Percentiles rank a stretch among this genome's conserved stretches.
phyloP scores from a whole-genome alignment of 768 basidiomycete species.

The Atractiella rhizophila region DNA sequence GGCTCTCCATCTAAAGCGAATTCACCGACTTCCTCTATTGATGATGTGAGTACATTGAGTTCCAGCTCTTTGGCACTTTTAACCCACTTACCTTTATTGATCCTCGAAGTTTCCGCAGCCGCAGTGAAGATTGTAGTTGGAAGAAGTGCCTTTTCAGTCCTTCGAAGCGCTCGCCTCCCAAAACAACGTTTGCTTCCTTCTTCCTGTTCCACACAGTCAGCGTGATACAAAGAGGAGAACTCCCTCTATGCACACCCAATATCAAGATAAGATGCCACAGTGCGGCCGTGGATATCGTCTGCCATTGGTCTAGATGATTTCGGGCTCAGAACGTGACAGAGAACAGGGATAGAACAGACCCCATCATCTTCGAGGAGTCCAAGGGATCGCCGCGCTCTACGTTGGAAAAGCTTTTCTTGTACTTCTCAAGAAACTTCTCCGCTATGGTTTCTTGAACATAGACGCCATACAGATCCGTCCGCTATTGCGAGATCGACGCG shows the following conservation, averaged over 20 bases:
- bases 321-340: too few relatives aligned
- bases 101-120: constrained; percentile 39
- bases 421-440: constrained; percentile 38
- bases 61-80: too few relatives aligned
- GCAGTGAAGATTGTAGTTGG: constrained; percentile 35
- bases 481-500: constrained; percentile 20
- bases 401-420: constrained; percentile 17
- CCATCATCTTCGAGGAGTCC: background rate
- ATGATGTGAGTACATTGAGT: too few relatives aligned
- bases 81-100: too few relatives aligned
- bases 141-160: constrained; percentile 1
- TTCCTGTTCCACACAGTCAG: too few relatives aligned
- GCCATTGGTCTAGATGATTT: too few relatives aligned
- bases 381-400: background rate
- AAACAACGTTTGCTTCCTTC: constrained; percentile 1
- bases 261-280: constrained; percentile 1
- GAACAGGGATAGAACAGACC: too few relatives aligned
- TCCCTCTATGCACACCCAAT: too few relatives aligned
- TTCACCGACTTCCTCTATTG: too few relatives aligned
- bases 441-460: constrained; percentile 38
- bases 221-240: too few relatives aligned
- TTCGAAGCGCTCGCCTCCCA: background rate
- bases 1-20: too few relatives aligned
- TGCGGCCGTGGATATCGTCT: constrained; percentile 1
- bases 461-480: constrained; percentile 58